phyloP scores from a whole-genome alignment of 192 early-diverging fungal species.

The Coemansia sp. region DNA sequence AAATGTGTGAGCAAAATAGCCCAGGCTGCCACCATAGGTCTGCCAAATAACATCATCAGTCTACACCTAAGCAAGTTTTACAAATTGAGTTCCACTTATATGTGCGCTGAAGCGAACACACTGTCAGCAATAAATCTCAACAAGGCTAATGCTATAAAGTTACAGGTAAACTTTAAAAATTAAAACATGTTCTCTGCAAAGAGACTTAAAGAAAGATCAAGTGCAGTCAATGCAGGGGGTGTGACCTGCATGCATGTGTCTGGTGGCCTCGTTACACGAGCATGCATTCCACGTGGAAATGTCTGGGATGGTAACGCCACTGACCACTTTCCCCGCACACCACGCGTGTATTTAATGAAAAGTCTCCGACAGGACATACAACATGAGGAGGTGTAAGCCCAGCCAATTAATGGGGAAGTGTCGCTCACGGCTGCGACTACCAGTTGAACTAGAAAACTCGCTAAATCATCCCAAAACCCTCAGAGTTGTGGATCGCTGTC shows the following conservation, averaged over 20 bases:
- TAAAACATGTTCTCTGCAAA: not conserved
- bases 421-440: not conserved
- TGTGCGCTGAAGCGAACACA: not conserved
- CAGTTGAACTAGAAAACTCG: not conserved
- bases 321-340: not conserved
- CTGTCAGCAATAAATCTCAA: not conserved
- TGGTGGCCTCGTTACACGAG: not conserved
- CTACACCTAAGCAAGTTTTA: not conserved
- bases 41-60: conserved; percentile 1
- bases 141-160: not conserved
- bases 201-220: not conserved
- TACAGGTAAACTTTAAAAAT: not conserved
- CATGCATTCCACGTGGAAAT: not conserved
- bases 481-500: conserved; percentile 77
- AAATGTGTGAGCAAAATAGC: conserved; percentile 4
- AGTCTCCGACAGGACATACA: not conserved
- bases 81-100: not conserved
- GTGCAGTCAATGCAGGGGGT: not conserved
- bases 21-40: not conserved
- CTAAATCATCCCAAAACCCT: conserved; percentile 79
- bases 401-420: not conserved
- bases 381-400: not conserved
- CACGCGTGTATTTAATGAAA: not conserved
- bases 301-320: not conserved
- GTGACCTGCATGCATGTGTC: not conserved